Conservation (phyloP, 1,284 basidiomycete species). For the Phaffia rhodozyma region DNA sequence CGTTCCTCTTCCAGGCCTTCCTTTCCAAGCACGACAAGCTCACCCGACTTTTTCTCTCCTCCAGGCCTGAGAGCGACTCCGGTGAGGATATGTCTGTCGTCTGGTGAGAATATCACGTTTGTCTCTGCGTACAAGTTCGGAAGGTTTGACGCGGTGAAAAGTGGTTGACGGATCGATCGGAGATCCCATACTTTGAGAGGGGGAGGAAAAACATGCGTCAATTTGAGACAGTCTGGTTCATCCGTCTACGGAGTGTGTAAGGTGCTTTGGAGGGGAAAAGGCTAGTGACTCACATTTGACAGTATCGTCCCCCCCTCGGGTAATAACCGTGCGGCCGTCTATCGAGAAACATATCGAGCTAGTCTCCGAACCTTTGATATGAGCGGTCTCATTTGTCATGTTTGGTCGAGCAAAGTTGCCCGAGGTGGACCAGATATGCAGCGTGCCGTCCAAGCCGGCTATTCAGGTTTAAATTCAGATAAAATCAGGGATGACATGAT, state of each 20-base stretch:
- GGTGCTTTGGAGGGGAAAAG: not conserved
- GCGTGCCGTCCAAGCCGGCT: constrained; percentile 80
- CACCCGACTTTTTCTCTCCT: constrained; percentile 47
- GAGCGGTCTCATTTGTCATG: constrained; percentile 71
- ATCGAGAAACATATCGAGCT: constrained; percentile 72
- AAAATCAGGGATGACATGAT: not conserved
- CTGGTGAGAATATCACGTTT: constrained; percentile 84
- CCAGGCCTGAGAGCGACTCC: constrained; percentile 53
- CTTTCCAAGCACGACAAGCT: constrained; percentile 59
- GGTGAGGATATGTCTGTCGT: constrained; percentile 73
- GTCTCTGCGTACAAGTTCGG: constrained; percentile 78
- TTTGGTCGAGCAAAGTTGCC: constrained; percentile 85
- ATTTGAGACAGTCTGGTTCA: constrained; percentile 9
- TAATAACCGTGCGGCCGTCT: constrained; percentile 67
- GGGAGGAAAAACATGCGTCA: not conserved
- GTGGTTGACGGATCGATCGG: constrained; percentile 71
- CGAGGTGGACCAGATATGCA: constrained; percentile 86
- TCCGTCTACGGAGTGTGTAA: constrained; percentile 18
- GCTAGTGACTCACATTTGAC: constrained; percentile 63
- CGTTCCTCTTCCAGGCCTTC: constrained; percentile 51
- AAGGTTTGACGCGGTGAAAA: constrained; percentile 50
- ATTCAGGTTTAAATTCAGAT: not conserved
- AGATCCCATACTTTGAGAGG: constrained; percentile 73
- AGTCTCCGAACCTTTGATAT: constrained; percentile 66
- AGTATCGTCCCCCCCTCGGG: constrained; percentile 82